phyloP scores from a whole-genome alignment of 306 rosid species.

The Cicer pinnatifidum region DNA sequence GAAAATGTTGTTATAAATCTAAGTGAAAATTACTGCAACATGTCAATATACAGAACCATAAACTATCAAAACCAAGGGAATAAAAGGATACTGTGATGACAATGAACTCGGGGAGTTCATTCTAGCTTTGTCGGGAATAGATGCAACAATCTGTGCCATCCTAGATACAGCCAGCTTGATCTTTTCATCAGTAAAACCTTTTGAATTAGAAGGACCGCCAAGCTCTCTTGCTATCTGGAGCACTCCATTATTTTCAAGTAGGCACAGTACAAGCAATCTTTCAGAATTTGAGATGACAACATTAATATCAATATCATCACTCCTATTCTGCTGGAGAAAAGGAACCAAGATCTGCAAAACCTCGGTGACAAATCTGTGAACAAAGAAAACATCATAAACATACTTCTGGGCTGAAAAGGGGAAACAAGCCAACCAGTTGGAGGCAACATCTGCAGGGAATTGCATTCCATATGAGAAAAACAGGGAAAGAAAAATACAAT shows the following conservation, averaged over 20 bases:
- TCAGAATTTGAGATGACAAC: slow-evolving; percentile 68
- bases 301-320: slow-evolving; percentile 59
- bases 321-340: slow-evolving; percentile 59
- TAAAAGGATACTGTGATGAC: slow-evolving; percentile 85
- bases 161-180: slow-evolving; percentile 57
- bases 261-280: slow-evolving; percentile 77
- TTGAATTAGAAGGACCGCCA: slow-evolving; percentile 48
- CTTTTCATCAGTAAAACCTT: slow-evolving; percentile 43
- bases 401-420: slow-evolving; percentile 68
- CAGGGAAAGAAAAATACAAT: slow-evolving; percentile 31
- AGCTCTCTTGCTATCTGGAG: slow-evolving; percentile 82
- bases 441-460: slow-evolving; percentile 75
- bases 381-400: slow-evolving; percentile 82
- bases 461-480: slow-evolving; percentile 43
- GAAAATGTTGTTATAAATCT: background rate
- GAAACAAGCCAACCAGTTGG: slow-evolving; percentile 86
- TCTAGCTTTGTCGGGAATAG: slow-evolving; percentile 93
- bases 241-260: slow-evolving; percentile 83
- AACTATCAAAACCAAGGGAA: slow-evolving; percentile 35
- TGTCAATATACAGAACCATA: slow-evolving; percentile 27
- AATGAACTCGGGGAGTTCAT: slow-evolving; percentile 61
- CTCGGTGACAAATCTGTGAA: slow-evolving; percentile 62
- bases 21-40: slow-evolving; percentile 28
- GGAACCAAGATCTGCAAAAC: slow-evolving; percentile 85
- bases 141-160: slow-evolving; percentile 78